Percentiles rank a stretch among this genome's conserved stretches.
phyloP scores from a whole-genome alignment of 164 flowering plant species.

The Malania oleifera region DNA sequence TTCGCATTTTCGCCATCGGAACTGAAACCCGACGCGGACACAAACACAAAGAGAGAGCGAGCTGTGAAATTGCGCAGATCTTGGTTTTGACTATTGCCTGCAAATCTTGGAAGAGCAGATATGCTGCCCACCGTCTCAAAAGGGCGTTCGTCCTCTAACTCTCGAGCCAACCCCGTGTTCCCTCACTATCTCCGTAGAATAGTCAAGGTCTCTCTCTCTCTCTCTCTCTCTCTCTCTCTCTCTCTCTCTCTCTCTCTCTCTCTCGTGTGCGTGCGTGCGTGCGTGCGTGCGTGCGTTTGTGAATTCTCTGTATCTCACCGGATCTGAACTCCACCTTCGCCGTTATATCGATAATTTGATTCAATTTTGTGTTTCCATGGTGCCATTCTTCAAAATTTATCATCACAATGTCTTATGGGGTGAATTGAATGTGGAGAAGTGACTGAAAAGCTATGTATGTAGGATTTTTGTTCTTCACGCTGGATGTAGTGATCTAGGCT shows the following conservation, averaged over 20 bases:
- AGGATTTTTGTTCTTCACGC: too few relatives aligned
- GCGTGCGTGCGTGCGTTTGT: too few relatives aligned
- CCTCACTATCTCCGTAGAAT: constrained; percentile 66
- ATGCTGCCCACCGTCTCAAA: constrained; percentile 61
- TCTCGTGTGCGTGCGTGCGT: too few relatives aligned
- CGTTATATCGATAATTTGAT: too few relatives aligned
- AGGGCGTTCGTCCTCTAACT: constrained; percentile 41
- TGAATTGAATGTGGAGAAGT: too few relatives aligned
- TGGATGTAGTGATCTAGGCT: too few relatives aligned
- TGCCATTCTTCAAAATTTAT: neutral
- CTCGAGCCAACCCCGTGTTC: constrained; percentile 46
- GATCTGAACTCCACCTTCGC: constrained; percentile 14
- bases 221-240: neutral
- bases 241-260: neutral
- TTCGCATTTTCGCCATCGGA: neutral
- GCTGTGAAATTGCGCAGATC: neutral
- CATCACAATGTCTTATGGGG: too few relatives aligned
- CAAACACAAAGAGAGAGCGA: constrained; percentile 9
- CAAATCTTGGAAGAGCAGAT: constrained; percentile 15
- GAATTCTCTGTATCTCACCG: neutral
- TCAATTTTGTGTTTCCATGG: neutral
- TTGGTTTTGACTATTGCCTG: neutral
- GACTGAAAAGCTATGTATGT: too few relatives aligned
- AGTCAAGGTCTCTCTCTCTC: constrained; percentile 42
- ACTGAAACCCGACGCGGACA: neutral